phyloP scores from a whole-genome alignment of 768 basidiomycete species.

The Baorangia bicolor region DNA sequence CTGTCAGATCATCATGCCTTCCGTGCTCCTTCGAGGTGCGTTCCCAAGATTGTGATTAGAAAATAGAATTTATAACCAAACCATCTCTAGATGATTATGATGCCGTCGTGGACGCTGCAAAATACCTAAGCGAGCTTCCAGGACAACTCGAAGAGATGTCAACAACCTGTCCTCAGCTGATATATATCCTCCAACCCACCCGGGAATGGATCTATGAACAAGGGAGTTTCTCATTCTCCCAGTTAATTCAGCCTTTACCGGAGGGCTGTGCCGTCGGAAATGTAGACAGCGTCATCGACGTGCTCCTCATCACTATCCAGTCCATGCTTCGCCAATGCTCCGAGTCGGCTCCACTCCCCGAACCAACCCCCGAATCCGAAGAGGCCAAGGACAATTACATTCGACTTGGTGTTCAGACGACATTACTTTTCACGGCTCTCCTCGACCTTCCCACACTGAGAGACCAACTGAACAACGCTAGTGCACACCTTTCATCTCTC shows the following conservation, averaged over 20 bases:
- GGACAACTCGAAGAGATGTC: constrained; percentile 28
- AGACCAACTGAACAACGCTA: constrained; percentile 39
- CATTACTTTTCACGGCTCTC: constrained; percentile 46
- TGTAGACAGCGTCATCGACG: constrained; percentile 52
- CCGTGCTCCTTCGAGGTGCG: constrained; percentile 40
- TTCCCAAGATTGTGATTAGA: neutral
- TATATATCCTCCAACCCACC: constrained; percentile 28
- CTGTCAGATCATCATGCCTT: constrained; percentile 23
- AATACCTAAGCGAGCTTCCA: constrained; percentile 23
- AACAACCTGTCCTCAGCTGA: constrained; percentile 26
- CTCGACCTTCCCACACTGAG: constrained; percentile 48
- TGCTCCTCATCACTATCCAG: constrained; percentile 67
- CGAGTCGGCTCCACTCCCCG: constrained; percentile 6
- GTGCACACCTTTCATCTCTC: constrained; percentile 39
- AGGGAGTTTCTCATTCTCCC: constrained; percentile 21
- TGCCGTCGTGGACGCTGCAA: constrained; percentile 29
- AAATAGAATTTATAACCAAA: neutral
- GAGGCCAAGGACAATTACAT: constrained; percentile 49
- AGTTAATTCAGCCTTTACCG: neutral
- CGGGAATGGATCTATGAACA: constrained; percentile 33
- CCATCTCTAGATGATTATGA: constrained; percentile 36
- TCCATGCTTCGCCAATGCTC: constrained; percentile 46
- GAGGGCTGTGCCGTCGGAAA: constrained; percentile 4
- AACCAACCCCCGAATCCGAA: constrained; percentile 24
- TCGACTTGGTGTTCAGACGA: constrained; percentile 43